phyloP scores from a whole-genome alignment of 179 eudicot genomes.

The Gypsophila paniculata region DNA sequence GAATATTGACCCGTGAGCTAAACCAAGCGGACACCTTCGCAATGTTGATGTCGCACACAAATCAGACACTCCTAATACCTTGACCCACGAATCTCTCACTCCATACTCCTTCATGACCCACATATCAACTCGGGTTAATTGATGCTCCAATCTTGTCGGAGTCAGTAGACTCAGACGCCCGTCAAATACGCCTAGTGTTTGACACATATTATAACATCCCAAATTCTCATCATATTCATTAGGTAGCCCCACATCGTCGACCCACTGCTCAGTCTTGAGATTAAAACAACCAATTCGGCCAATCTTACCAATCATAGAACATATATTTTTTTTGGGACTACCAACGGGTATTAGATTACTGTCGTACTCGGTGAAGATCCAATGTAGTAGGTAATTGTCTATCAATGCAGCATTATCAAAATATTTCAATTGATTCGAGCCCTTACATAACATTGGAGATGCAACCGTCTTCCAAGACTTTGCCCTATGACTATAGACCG shows the following conservation, averaged over 20 bases:
- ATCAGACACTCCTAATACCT: constrained; percentile 8
- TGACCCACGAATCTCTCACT: constrained; percentile 8
- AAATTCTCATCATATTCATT: not conserved
- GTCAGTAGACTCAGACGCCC: constrained; percentile 1
- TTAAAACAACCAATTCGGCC: not conserved
- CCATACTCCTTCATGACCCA: constrained; percentile 15
- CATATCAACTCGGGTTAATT: not conserved
- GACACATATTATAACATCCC: not conserved
- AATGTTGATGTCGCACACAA: not conserved
- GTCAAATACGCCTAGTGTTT: constrained; percentile 3
- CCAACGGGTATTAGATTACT: no score
- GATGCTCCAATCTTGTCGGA: not conserved
- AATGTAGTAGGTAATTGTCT: constrained; percentile 11
- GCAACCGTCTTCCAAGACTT: not conserved
- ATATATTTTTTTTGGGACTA: no score
- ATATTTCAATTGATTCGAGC: not conserved
- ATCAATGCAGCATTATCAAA: not conserved
- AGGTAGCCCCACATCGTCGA: not conserved
- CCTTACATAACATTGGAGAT: not conserved
- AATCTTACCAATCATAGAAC: not conserved
- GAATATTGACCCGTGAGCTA: not conserved
- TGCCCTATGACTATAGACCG: not conserved
- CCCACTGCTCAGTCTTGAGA: constrained; percentile 8
- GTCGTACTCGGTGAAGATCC: not conserved
- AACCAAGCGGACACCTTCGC: constrained; percentile 7